Evolutionary conservation across 2,329 filamentous ascomycete genomes (phyloP), one percentile per base, ranked within the genome.

Genomic region (Penicillium sclerotigenum): DNA sequence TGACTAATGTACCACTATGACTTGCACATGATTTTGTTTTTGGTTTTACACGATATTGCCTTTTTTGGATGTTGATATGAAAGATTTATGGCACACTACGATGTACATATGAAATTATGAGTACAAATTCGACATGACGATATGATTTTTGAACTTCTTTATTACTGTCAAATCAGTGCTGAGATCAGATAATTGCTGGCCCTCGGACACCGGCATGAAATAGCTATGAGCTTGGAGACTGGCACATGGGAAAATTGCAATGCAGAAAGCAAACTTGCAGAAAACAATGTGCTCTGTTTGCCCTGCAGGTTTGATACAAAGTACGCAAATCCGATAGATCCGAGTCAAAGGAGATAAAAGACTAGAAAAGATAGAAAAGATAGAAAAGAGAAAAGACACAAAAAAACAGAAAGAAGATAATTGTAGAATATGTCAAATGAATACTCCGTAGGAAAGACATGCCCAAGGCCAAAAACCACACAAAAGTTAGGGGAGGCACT

Each of bases 1-100:
- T 51, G 63, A 61, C 52, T 64, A 20, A 65, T 66, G 61, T 65
- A 65, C 57, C 47, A 65, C 56, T 59, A 66, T 41, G 63, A 63
- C 45, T 47, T 46, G 29, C 46, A 26, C 40, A 58, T 57, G 46
- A 29, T 45, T 56, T 29, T 42, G 47, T 26, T 24, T 46, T 53
- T 49, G 43, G 16, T 34, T 33, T 34, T 29, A 53, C 58, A 61
- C 53, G 57, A 57, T 61, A 58, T 56, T 46, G 13, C 33, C 52
- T n/a, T 42, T 47, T 57, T 59, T 45, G 20, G 18, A 61, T 47
- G 54, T 59, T n/a, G 51, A 59, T 56, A 57, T 60, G 53, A 47
- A 18, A 50, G 34, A 43, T 31, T 38, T 55, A 34, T 20, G 41
- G 37, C 40, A 42, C 20, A 31, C 28, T 45, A 26, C 22, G 50